phyloP scores from a whole-genome alignment of 345 rosid genomes.

The Eucalyptus cladocalyx region DNA sequence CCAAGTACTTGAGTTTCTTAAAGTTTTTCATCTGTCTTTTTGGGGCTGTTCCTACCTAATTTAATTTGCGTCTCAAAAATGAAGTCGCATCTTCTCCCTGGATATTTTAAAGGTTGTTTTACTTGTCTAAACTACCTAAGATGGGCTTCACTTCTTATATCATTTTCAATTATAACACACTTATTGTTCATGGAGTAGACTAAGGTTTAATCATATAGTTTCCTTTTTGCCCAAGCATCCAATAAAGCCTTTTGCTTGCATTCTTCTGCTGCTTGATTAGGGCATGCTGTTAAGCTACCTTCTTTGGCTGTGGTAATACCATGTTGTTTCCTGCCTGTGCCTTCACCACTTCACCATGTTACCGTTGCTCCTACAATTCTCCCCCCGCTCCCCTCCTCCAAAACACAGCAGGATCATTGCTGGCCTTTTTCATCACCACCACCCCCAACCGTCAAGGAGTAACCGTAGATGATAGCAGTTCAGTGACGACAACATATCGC shows the following conservation, averaged over 20 bases:
- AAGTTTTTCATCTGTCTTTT: not conserved
- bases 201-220: not conserved
- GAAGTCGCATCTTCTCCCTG: not conserved
- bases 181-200: not conserved
- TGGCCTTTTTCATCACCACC: not conserved
- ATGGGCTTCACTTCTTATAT: not conserved
- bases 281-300: not conserved
- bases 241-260: not conserved
- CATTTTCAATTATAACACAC: not conserved
- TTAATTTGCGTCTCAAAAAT: not conserved
- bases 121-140: not conserved
- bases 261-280: not conserved
- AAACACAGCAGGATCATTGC: not conserved
- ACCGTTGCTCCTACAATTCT: not conserved
- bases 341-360: not conserved
- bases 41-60: not conserved
- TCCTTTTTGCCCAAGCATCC: not conserved
- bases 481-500: not conserved
- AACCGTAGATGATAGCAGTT: not conserved
- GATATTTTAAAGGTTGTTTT: not conserved
- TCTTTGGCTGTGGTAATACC: not conserved
- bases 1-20: not conserved
- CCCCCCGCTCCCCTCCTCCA: not conserved
- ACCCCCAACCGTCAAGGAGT: not conserved
- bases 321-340: not conserved